These are phyloP conservation scores for Pascua sp. DNA, from an alignment of 1,284 basidiomycete genomes.

Conservation along the genomic window DNA sequence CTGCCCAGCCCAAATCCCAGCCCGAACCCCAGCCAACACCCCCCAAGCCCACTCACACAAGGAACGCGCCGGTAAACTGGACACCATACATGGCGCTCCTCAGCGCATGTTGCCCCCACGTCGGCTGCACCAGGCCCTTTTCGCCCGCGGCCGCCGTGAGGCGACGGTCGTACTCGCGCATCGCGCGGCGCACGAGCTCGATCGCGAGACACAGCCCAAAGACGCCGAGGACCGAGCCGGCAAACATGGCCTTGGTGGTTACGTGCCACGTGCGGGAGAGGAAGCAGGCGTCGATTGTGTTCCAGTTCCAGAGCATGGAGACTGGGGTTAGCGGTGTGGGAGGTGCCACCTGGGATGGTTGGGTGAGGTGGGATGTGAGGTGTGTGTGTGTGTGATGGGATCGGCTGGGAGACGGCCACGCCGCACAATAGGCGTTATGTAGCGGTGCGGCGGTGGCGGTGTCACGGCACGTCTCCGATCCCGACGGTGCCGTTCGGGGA, in stretches of 20 bases:
- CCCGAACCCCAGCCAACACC: too few species aligned
- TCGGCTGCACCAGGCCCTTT: slow-evolving; percentile 4
- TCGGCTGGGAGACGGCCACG: too few species aligned
- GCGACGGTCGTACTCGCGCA: slow-evolving; percentile 48
- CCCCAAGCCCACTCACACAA: slow-evolving; percentile 28
- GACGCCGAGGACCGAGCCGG: slow-evolving; percentile 48
- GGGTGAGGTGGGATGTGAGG: not conserved
- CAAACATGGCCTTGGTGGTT: slow-evolving; percentile 42
- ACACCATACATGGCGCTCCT: slow-evolving; percentile 42
- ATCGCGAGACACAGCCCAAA: slow-evolving; percentile 49
- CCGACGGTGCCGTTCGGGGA: too few species aligned
- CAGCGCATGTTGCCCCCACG: slow-evolving; percentile 45
- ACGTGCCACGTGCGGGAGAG: slow-evolving; percentile 48
- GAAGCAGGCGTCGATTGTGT: slow-evolving; percentile 50
- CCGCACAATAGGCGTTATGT: too few species aligned
- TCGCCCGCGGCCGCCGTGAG: slow-evolving; percentile 20
- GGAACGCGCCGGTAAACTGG: slow-evolving; percentile 48
- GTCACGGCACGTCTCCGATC: too few species aligned
- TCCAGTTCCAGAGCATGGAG: slow-evolving; percentile 50
- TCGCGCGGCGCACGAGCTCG: slow-evolving; percentile 45
- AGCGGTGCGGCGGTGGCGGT: too few species aligned
- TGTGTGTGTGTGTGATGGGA: too few species aligned
- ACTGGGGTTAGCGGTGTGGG: slow-evolving; percentile 20
- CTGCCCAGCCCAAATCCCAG: too few species aligned
- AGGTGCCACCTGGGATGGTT: too few species aligned